Evolutionary conservation across 495 filamentous ascomycete genomes (phyloP), one percentile per base, ranked within the genome.

Genomic region (Penicillium pancosmium): DNA sequence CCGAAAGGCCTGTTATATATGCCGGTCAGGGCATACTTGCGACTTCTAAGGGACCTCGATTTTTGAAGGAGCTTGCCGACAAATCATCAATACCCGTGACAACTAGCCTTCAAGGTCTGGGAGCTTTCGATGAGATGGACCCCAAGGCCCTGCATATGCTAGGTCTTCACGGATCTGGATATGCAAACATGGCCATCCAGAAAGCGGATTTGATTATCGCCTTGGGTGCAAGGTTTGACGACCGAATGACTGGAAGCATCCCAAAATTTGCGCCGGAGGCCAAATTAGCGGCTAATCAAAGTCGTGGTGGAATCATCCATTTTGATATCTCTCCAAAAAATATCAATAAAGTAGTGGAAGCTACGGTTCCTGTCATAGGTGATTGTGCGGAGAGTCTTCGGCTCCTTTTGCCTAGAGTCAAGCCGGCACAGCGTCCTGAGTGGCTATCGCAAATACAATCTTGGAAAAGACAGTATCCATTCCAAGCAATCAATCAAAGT

Each of bases 401-500:
- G 31, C 71, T 82, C 41, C 86, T 97, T 23, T 69, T 97, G 2
- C 91, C 92, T 6, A 75, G 82, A 35, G 68, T 96, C 31, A 73
- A 91, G 46, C 23, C 74, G 33, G 85, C 88, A 60, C 82, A 88
- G 25, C 84, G 92, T n/a, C 79, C 86, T 27, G 89, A 88, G 59
- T 98, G 93, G 93, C 92, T 96, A 59, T 81, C 73, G 31, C 87
- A 96, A 78, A 96, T 98, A 68, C 84, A 88, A 18, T 83, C 84
- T 63, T 98, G 93, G 93, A 97, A 97, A 77, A 75, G 80, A 62
- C 86, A 88, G 44, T 92, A 91, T 82, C 91, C 91, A 2, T 87
- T 92, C 68, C 51, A 49, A 27, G 47, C 52, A 12, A 27, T 52
- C 7, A 21, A 49, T 25, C 38, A 23, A 27, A 44, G 12, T 23